Conservation (phyloP, 164 flowering plant genomes). For the Amborella trichopoda region DNA sequence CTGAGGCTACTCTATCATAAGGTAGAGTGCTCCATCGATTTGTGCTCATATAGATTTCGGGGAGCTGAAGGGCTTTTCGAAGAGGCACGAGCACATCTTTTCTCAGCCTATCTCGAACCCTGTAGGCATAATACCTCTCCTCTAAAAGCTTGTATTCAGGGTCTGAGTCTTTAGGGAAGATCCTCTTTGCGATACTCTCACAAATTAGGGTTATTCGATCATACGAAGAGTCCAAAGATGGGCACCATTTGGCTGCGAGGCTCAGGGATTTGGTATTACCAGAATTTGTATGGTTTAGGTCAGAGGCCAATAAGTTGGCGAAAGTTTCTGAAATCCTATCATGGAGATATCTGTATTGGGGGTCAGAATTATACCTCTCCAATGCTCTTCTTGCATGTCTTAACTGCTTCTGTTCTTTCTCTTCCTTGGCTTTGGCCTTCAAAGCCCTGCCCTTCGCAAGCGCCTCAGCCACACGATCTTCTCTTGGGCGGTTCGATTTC, state of each 20-base stretch:
- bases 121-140: constrained; percentile 30
- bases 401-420: constrained; percentile 10
- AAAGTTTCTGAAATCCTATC: constrained; percentile 16
- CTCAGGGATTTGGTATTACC: constrained; percentile 8
- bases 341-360: constrained; percentile 18
- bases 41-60: constrained; percentile 36
- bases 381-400: constrained; percentile 17
- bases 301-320: constrained; percentile 9
- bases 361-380: constrained; percentile 16
- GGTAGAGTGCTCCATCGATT: constrained; percentile 30
- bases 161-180: constrained; percentile 23
- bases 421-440: constrained; percentile 13
- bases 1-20: constrained; percentile 35
- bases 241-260: constrained; percentile 25
- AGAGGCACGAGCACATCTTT: constrained; percentile 33
- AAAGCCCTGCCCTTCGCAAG: background rate
- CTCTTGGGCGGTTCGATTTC: too few relatives aligned
- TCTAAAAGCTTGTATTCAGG: constrained; percentile 24
- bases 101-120: constrained; percentile 32
- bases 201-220: constrained; percentile 21
- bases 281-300: constrained; percentile 9
- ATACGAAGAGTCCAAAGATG: constrained; percentile 17
- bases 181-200: constrained; percentile 30
- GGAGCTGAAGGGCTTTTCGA: constrained; percentile 21
- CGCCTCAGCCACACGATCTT: constrained; percentile 1